Percentiles rank a stretch among this genome's conserved stretches.
phyloP scores from a whole-genome alignment of 345 rosid species.

The Murraya paniculata region DNA sequence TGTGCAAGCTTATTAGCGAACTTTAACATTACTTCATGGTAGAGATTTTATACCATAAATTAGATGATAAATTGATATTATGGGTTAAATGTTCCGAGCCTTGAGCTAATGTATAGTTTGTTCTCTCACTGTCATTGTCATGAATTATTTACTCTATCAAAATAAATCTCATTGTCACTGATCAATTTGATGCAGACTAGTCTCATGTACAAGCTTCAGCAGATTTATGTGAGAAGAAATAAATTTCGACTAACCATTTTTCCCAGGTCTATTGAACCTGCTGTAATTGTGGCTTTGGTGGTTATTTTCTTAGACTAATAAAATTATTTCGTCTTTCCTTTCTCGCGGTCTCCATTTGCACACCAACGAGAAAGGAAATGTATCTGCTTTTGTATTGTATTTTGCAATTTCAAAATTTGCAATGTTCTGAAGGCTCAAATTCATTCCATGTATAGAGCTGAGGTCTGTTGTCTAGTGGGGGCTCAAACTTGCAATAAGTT shows the following conservation, averaged over 20 bases:
- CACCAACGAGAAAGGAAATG: background rate
- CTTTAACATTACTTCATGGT: background rate
- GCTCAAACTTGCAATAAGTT: background rate
- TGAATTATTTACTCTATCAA: background rate
- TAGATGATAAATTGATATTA: background rate
- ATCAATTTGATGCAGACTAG: conserved; percentile 61
- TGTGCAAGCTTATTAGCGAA: background rate
- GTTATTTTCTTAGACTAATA: conserved; percentile 59
- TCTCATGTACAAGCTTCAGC: conserved; percentile 85
- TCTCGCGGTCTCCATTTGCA: background rate
- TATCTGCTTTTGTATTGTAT: background rate
- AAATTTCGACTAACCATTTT: conserved; percentile 73
- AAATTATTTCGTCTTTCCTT: background rate
- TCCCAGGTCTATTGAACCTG: conserved; percentile 52
- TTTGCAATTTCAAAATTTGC: background rate
- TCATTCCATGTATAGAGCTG: background rate
- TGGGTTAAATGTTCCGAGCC: background rate
- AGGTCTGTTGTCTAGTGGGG: background rate
- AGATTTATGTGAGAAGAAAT: conserved; percentile 55
- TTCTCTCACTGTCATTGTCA: background rate
- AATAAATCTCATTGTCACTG: background rate
- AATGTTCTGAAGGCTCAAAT: background rate
- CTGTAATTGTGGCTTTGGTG: conserved; percentile 57
- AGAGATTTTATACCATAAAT: background rate
- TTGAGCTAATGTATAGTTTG: background rate